Base-by-base conservation (phyloP, 2,329 filamentous ascomycete species). In the Dothistroma pini region DNA sequence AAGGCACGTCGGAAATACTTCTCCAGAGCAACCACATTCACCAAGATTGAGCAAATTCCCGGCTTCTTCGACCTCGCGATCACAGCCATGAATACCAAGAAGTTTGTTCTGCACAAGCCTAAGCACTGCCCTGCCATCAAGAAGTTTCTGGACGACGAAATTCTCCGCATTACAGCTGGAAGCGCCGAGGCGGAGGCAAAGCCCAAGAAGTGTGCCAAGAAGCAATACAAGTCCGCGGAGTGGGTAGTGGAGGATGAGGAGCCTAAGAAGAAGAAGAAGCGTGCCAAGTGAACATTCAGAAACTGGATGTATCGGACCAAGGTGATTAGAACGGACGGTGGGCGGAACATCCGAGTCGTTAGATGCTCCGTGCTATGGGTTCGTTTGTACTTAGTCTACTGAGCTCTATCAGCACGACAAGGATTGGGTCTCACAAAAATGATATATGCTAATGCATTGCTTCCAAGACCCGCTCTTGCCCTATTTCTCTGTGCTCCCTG, bases 11-110 rank as follows among this genome's bases (percentile, higher is more conserved):
- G 54, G 29, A 35, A 25, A 16, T 22, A 16, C 8, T 55, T 19
- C 21, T 25, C n/a, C 4, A 10, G 48, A 19, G 38, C 22, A 22
- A 58, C 19, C 12, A 22, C 22, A 6, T 58, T 58, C 35, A 58
- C 9, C 7, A 34, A 53, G 35, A 32, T 54, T 14, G 38, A 44
- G 38, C 56, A 58, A 9, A 19, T 58, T 47, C 56, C 56, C 3
- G 56, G 56, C 2, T 54, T 47, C 56, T 11, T 7, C 22, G 32
- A 58, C 21, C 34, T 58, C 34, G 56, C 49, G 1, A 29, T 32
- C 11, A 14, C 51, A 9, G 35, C 35, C 0, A 31, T n/a, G 4
- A 49, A 49, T 9, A 32, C 52, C 19, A 19, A 5, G 16, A 19
- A 5, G 16, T 58, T 54, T 32, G 50, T 47, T 49, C 29, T 54